Percentiles rank a stretch among this genome's conserved stretches.
phyloP scores from a whole-genome alignment of 805 yeast species.

The Scheffersomyces amazonensis region DNA sequence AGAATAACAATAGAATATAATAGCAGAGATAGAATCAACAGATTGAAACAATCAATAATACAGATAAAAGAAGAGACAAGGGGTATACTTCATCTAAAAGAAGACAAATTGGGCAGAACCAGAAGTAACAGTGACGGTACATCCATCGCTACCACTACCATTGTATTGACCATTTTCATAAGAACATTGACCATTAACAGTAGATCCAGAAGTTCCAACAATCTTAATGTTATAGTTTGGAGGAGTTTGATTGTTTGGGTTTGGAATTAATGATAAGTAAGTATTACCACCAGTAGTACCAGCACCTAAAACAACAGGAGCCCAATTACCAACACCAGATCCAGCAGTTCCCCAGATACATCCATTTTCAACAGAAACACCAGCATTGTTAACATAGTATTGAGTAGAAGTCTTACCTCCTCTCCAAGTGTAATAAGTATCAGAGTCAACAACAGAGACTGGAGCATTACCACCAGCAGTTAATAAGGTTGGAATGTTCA shows the following conservation, averaged over 20 bases:
- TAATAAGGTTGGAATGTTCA: constrained; percentile 91
- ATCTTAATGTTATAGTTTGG: constrained; percentile 61
- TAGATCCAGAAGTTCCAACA: constrained; percentile 58
- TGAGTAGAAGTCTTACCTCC: constrained; percentile 88
- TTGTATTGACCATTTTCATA: constrained; percentile 77
- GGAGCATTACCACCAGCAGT: constrained; percentile 62
- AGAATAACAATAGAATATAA: too few species aligned
- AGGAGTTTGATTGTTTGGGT: constrained; percentile 78
- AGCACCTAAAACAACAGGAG: constrained; percentile 93
- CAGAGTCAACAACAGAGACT: constrained; percentile 78
- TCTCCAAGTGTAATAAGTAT: constrained; percentile 74
- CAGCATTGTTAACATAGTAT: constrained; percentile 96
- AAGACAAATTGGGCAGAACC: constrained; percentile 61
- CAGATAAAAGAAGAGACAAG: background rate
- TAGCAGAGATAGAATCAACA: too few species aligned
- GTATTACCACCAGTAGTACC: constrained; percentile 69
- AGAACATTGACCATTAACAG: constrained; percentile 63
- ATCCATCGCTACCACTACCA: constrained; percentile 68
- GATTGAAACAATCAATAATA: too few species aligned
- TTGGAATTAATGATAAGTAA: constrained; percentile 89
- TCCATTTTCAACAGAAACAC: constrained; percentile 85
- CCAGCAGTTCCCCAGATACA: constrained; percentile 89
- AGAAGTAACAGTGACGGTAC: constrained; percentile 66
- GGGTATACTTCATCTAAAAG: constrained; percentile 10
- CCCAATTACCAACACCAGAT: constrained; percentile 94